phyloP scores from a whole-genome alignment of 2,329 filamentous ascomycete genomes.

The Cladosporium sp. region DNA sequence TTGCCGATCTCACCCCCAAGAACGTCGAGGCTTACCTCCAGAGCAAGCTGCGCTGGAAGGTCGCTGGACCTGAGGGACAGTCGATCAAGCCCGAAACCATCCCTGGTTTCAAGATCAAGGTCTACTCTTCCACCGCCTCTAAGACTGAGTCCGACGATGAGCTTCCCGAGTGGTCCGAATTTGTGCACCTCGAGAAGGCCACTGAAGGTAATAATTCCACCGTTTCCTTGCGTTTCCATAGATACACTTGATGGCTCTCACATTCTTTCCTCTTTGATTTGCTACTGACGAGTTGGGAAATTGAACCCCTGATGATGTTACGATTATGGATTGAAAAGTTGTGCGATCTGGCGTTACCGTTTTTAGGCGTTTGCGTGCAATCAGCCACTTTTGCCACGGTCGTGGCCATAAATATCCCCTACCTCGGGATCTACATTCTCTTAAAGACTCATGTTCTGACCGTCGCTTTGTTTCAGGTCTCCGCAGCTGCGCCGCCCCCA shows the following conservation, averaged over 20 bases:
- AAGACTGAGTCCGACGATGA: conserved; percentile 24
- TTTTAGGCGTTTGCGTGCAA: conserved; percentile 1
- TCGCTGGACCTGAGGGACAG: conserved; percentile 28
- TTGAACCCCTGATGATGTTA: not conserved
- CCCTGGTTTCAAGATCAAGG: conserved; percentile 36
- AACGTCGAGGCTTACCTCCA: conserved; percentile 28
- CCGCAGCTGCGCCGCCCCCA: not conserved
- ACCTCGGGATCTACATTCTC: too few relatives aligned
- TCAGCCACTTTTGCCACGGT: not conserved
- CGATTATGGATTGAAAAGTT: not conserved
- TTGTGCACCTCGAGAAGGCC: conserved; percentile 14
- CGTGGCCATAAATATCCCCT: too few relatives aligned
- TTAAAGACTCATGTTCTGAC: conserved; percentile 6
- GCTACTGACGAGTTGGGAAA: not conserved
- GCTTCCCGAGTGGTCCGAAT: conserved; percentile 31
- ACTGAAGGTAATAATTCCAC: conserved; percentile 13
- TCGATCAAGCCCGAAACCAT: conserved; percentile 29
- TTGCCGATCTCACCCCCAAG: conserved; percentile 22
- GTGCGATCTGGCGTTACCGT: not conserved
- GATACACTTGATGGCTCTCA: not conserved
- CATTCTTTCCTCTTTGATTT: not conserved
- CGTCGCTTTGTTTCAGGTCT: conserved; percentile 1
- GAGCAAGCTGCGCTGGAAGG: conserved; percentile 32
- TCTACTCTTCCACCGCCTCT: conserved; percentile 35
- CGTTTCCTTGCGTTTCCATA: not conserved